Conservation (phyloP, 139 green algal species). For the Picochlorum sp. region DNA sequence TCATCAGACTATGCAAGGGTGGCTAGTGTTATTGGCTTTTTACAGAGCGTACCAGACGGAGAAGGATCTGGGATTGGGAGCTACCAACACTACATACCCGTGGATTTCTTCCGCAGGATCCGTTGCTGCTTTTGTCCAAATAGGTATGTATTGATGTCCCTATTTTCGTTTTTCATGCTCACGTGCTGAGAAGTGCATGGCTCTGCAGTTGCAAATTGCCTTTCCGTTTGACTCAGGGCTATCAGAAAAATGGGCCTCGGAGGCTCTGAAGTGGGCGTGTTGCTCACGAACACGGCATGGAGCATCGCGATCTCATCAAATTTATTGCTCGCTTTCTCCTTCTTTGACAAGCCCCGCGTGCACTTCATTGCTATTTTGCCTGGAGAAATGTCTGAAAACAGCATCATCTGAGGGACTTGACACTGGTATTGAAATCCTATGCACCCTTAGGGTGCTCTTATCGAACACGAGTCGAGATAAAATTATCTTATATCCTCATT, state of each 20-base stretch:
- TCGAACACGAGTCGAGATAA: constrained; percentile 40
- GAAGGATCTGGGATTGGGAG: constrained; percentile 68
- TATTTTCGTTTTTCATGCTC: background rate
- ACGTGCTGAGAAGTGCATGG: background rate
- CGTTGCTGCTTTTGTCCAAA: constrained; percentile 40
- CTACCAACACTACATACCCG: constrained; percentile 26
- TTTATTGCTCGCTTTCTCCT: constrained; percentile 68
- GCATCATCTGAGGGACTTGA: constrained; percentile 27
- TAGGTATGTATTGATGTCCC: background rate
- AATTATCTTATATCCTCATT: constrained; percentile 75
- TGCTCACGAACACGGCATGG: constrained; percentile 51
- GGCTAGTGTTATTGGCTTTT: constrained; percentile 53
- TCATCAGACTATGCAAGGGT: constrained; percentile 32
- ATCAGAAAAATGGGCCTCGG: constrained; percentile 56
- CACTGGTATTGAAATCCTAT: constrained; percentile 33
- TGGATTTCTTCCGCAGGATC: constrained; percentile 22
- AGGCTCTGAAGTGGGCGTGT: constrained; percentile 71
- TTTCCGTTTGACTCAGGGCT: constrained; percentile 49
- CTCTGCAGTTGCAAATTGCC: constrained; percentile 20
- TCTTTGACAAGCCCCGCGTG: constrained; percentile 48
- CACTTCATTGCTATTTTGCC: constrained; percentile 54
- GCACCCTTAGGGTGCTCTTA: constrained; percentile 43
- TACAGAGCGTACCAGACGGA: constrained; percentile 62
- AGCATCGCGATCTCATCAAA: constrained; percentile 63
- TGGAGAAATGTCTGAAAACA: constrained; percentile 63